Percentiles rank a stretch among this genome's conserved stretches.
phyloP scores from a whole-genome alignment of 441 rosid species.

The Adansonia gregorii region DNA sequence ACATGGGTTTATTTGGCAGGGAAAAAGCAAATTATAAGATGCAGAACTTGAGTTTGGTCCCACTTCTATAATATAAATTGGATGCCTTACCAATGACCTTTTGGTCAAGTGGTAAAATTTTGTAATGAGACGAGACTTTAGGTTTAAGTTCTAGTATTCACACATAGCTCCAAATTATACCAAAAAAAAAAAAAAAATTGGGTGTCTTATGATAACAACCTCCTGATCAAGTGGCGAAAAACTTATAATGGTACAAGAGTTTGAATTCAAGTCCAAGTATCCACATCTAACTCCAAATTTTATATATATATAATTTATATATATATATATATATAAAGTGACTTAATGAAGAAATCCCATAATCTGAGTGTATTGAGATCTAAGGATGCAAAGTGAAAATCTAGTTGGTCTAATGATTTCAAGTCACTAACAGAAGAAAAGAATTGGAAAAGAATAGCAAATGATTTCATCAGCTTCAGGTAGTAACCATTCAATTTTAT shows the following conservation, averaged over 20 bases:
- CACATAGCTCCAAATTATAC: too few species aligned
- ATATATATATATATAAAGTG: too few species aligned
- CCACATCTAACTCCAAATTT: too few species aligned
- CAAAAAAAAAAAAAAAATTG: too few species aligned
- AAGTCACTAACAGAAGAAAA: not conserved
- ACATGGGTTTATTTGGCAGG: not conserved
- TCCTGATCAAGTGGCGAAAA: too few species aligned
- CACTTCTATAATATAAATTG: not conserved
- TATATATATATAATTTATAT: too few species aligned
- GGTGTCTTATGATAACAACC: too few species aligned
- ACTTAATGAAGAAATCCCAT: not conserved
- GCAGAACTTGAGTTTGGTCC: conserved; percentile 18
- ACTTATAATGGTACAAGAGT: too few species aligned
- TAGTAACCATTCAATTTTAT: not conserved
- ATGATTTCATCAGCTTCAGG: not conserved
- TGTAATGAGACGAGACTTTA: too few species aligned
- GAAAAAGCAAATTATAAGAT: conserved; percentile 23
- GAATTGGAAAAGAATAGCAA: not conserved
- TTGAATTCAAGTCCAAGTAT: too few species aligned
- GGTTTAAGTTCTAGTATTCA: too few species aligned
- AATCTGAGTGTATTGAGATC: conserved; percentile 11
- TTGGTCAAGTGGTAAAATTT: too few species aligned
- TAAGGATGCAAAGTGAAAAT: conserved; percentile 14
- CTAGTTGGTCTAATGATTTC: conserved; percentile 26
- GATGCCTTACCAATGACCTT: conserved; percentile 16